Evolutionary conservation across 768 basidiomycete genomes (phyloP).

Genomic region (Lactifluus rugatus): DNA sequence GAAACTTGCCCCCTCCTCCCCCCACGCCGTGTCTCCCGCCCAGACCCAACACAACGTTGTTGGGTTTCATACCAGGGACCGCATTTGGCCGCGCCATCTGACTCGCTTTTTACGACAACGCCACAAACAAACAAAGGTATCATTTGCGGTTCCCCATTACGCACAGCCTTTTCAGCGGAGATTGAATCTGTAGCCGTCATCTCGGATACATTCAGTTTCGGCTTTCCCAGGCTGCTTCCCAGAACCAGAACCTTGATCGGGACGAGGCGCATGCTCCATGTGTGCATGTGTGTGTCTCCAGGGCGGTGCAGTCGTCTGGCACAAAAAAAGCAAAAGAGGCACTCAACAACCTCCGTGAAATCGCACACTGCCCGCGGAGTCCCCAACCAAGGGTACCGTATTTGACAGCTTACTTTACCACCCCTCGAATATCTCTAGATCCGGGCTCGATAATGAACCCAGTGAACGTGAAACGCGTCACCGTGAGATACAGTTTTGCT

Average conservation of each 20-base stretch:
- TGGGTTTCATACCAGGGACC: conserved; percentile 2
- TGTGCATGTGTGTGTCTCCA: conserved; percentile 6
- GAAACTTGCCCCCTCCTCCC: too few species aligned
- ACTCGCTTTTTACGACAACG: conserved; percentile 1
- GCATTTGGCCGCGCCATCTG: neutral
- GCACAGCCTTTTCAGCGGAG: conserved; percentile 16
- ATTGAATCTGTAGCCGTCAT: conserved; percentile 4
- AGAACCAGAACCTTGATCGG: conserved; percentile 18
- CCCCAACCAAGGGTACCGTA: neutral
- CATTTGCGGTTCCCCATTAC: conserved; percentile 9
- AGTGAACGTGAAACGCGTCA: conserved; percentile 3
- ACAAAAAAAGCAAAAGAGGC: conserved; percentile 10
- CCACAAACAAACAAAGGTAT: conserved; percentile 14
- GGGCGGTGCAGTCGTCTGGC: conserved; percentile 12
- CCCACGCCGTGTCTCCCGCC: too few species aligned
- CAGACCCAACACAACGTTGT: neutral
- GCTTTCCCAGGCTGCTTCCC: conserved; percentile 14
- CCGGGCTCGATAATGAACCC: neutral
- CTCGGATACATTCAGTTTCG: conserved; percentile 9
- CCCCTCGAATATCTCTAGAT: conserved; percentile 3
- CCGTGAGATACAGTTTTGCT: neutral
- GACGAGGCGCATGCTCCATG: neutral
- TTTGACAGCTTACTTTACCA: neutral
- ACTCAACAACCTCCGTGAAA: conserved; percentile 1
- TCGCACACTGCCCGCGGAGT: conserved; percentile 10